Conservation (phyloP, 768 basidiomycete genomes). For the Leccinum boreale region DNA sequence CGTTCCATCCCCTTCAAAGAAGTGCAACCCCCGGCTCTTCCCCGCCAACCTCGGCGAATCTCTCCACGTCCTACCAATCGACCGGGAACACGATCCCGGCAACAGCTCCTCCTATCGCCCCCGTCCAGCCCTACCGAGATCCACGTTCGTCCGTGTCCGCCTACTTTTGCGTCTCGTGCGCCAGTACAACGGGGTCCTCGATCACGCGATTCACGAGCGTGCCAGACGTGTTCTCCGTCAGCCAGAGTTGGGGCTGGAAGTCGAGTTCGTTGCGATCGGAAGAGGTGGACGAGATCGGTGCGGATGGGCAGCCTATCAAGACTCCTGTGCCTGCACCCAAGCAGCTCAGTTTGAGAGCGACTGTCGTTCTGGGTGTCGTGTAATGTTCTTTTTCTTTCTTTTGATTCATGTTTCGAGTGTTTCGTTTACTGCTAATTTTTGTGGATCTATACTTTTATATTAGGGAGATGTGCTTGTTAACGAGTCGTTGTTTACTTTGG, state of each 20-base stretch:
- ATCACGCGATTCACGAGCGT: conserved; percentile 82
- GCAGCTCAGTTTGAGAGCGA: conserved; percentile 71
- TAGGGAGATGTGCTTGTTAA: background rate
- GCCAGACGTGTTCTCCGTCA: conserved; percentile 80
- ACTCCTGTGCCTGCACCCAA: conserved; percentile 28
- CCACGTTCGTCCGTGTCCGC: conserved; percentile 67
- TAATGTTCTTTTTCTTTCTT: conserved; percentile 27
- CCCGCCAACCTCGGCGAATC: conserved; percentile 19
- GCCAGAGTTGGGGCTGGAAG: conserved; percentile 97
- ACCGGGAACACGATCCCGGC: conserved; percentile 32
- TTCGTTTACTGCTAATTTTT: background rate
- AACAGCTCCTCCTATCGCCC: conserved; percentile 44
- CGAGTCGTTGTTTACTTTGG: background rate
- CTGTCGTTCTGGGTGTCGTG: conserved; percentile 74
- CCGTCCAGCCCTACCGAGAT: conserved; percentile 73
- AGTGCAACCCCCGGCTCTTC: conserved; percentile 42
- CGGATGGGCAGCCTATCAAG: conserved; percentile 32
- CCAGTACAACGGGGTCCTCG: conserved; percentile 75
- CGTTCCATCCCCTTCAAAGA: conserved; percentile 40
- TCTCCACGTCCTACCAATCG: conserved; percentile 23
- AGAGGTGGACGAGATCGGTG: conserved; percentile 41
- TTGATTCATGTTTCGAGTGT: conserved; percentile 3
- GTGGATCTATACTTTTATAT: background rate
- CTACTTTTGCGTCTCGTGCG: conserved; percentile 82
- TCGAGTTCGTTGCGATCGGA: conserved; percentile 54